Percentiles rank a stretch among this genome's conserved stretches.
Evolutionary conservation across 2,329 filamentous ascomycete genomes (phyloP).

Genomic region (Pezicula neosporulosa): DNA sequence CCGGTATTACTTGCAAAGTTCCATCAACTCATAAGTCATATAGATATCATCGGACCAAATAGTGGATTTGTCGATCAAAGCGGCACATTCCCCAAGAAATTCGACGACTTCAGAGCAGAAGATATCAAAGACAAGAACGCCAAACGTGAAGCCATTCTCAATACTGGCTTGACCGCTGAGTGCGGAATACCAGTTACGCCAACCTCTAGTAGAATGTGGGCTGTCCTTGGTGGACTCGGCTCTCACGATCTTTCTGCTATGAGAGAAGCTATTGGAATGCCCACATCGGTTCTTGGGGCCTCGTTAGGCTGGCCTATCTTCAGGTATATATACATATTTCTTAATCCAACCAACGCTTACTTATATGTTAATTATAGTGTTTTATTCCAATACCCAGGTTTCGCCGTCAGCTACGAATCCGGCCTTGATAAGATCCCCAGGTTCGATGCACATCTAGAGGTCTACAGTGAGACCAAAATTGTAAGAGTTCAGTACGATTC

Average conservation of each 20-base stretch:
- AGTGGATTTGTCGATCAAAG: conserved; percentile 42
- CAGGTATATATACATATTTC: neutral
- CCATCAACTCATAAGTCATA: neutral
- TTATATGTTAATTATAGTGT: conserved; percentile 30
- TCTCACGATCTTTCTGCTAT: conserved; percentile 52
- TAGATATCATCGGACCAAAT: conserved; percentile 52
- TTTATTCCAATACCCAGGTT: conserved; percentile 38
- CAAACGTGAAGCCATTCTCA: conserved; percentile 1
- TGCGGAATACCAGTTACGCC: neutral
- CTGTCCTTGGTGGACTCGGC: conserved; percentile 44
- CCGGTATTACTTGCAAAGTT: neutral
- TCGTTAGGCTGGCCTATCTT: conserved; percentile 37
- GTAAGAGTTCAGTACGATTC: conserved; percentile 53
- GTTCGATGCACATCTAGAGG: conserved; percentile 49
- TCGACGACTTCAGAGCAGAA: conserved; percentile 34
- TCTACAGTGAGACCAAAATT: conserved; percentile 51
- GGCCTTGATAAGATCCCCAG: conserved; percentile 49
- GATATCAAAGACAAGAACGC: conserved; percentile 21
- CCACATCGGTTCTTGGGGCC: conserved; percentile 40
- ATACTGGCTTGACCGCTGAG: neutral
- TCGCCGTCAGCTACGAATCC: conserved; percentile 53
- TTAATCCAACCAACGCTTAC: too few relatives aligned
- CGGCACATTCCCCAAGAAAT: conserved; percentile 42
- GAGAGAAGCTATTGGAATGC: conserved; percentile 49
- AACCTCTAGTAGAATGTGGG: conserved; percentile 25